Evolutionary conservation across 2,329 filamentous ascomycete genomes (phyloP).

Genomic region (Emmonsia crescens): DNA sequence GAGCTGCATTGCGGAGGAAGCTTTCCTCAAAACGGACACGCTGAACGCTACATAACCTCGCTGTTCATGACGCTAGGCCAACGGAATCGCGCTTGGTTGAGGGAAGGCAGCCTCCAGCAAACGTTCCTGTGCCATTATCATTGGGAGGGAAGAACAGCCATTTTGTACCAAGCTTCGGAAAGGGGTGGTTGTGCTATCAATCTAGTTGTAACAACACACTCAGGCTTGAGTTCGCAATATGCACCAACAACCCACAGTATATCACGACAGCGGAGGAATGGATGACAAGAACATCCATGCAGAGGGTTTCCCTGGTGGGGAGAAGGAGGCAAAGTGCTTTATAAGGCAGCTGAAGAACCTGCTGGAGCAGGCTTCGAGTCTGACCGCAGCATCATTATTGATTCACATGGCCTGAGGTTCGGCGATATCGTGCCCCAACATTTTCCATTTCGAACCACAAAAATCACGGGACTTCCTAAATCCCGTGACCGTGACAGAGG

Average conservation of each 20-base stretch:
- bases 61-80: not conserved
- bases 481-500: not conserved
- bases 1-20: not conserved
- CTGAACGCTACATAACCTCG: not conserved
- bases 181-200: not conserved
- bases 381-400: not conserved
- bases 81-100: not conserved
- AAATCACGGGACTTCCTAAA: not conserved
- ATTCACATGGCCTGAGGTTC: not conserved
- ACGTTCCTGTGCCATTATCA: not conserved
- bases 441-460: not conserved
- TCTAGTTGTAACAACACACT: conserved; percentile 1
- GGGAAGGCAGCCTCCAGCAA: not conserved
- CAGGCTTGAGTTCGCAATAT: conserved; percentile 1
- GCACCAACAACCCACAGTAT: not conserved
- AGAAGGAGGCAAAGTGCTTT: not conserved
- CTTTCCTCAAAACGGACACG: not conserved
- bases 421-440: not conserved
- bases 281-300: not conserved
- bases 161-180: not conserved
- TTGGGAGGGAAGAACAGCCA: not conserved
- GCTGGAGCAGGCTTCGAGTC: not conserved
- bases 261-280: conserved; percentile 1
- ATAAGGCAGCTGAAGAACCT: conserved; percentile 4
- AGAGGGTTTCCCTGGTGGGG: not conserved